These are phyloP conservation scores for Verruconis gallopava DNA, from an alignment of 2,329 filamentous ascomycete species.

Conservation along the genomic window DNA sequence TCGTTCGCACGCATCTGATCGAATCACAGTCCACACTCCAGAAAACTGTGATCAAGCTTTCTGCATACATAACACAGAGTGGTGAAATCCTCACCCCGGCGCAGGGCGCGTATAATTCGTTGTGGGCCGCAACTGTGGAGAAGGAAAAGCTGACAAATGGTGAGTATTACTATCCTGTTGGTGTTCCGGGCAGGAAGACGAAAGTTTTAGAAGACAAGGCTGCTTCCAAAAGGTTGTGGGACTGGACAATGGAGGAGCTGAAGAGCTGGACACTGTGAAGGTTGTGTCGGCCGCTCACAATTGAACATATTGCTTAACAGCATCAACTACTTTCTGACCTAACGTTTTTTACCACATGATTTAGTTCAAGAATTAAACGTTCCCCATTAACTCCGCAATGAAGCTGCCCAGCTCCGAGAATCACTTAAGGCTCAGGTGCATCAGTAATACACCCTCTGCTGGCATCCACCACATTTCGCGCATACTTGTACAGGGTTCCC, in stretches of 20 bases:
- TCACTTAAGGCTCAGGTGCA: conserved; percentile 14
- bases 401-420: too few relatives aligned
- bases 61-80: not conserved
- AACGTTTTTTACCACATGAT: too few relatives aligned
- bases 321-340: too few relatives aligned
- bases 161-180: conserved; percentile 7
- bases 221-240: conserved; percentile 9
- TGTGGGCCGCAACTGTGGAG: conserved; percentile 6
- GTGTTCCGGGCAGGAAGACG: not conserved
- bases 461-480: conserved; percentile 42
- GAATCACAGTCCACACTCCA: not conserved
- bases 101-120: conserved; percentile 8
- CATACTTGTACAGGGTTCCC: conserved; percentile 48
- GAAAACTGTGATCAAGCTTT: not conserved
- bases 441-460: conserved; percentile 48
- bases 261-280: conserved; percentile 1
- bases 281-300: too few relatives aligned
- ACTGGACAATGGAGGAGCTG: conserved; percentile 11
- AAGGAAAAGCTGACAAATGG: conserved; percentile 6
- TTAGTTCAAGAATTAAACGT: too few relatives aligned
- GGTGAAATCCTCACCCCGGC: not conserved
- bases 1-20: conserved; percentile 32
- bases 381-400: not conserved
- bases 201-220: not conserved
- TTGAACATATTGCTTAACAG: too few relatives aligned